These are phyloP conservation scores for Trypanosoma grayi DNA, from an alignment of 208 protist species.

Conservation along the genomic window DNA sequence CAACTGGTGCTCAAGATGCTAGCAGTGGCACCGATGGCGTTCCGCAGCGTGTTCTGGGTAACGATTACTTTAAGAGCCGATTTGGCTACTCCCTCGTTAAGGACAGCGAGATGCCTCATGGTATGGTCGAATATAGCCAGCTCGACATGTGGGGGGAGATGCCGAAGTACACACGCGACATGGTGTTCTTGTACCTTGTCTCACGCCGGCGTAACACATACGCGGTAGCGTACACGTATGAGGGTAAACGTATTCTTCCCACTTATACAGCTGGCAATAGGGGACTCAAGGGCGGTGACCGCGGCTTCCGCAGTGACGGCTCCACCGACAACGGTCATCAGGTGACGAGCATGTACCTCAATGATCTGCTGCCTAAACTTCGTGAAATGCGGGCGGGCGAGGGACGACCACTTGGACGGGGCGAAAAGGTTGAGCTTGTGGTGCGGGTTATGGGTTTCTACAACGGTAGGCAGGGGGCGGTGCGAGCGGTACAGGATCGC, in stretches of 20 bases:
- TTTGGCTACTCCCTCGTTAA: conserved; percentile 84
- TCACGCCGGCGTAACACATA: conserved; percentile 86
- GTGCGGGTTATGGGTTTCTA: conserved; percentile 91
- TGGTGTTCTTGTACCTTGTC: conserved; percentile 85
- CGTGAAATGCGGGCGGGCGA: conserved; percentile 54
- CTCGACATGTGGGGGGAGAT: conserved; percentile 88
- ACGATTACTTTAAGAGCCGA: conserved; percentile 78
- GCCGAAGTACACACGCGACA: conserved; percentile 84
- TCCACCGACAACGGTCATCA: conserved; percentile 87
- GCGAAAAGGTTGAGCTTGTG: conserved; percentile 87
- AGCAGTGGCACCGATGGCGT: conserved; percentile 10
- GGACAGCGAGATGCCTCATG: conserved; percentile 26
- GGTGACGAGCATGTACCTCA: conserved; percentile 86
- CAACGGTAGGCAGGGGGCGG: conserved; percentile 85
- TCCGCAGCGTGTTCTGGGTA: conserved; percentile 66
- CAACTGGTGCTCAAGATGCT: background rate
- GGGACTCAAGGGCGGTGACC: conserved; percentile 83
- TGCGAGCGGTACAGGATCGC: conserved; percentile 85
- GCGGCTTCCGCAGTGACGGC: conserved; percentile 81
- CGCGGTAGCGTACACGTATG: conserved; percentile 86
- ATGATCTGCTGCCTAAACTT: conserved; percentile 76
- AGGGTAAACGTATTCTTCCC: conserved; percentile 67
- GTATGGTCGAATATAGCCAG: conserved; percentile 58
- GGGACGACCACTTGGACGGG: conserved; percentile 46
- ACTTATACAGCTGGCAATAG: conserved; percentile 87